Percentiles rank a stretch among this genome's conserved stretches.
These are phyloP conservation scores for Dendrobium catenatum DNA, from an alignment of 106 monocot species.

Conservation along the genomic window DNA sequence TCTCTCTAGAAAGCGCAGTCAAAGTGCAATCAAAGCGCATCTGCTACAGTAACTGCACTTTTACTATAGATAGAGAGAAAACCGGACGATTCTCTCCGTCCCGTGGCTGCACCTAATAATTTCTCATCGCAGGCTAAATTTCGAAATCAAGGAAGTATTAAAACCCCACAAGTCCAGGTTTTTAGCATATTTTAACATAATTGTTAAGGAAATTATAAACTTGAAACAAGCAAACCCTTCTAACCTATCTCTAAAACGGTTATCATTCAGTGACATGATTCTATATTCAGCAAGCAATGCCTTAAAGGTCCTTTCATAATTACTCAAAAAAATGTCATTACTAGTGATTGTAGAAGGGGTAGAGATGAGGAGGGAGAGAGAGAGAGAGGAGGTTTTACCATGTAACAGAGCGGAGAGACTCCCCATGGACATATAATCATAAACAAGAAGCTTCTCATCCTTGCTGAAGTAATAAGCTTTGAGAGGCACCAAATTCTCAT, in stretches of 20 bases:
- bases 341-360: not conserved
- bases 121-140: not conserved
- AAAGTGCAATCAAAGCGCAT: too few relatives aligned
- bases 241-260: not conserved
- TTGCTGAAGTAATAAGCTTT: constrained; percentile 23
- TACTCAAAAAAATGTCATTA: too few relatives aligned
- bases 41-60: too few relatives aligned
- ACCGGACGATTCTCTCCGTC: too few relatives aligned
- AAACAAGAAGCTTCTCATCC: constrained; percentile 26
- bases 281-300: not conserved
- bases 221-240: not conserved
- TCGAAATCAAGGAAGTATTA: not conserved
- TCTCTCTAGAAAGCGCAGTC: too few relatives aligned
- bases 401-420: constrained; percentile 21
- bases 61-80: too few relatives aligned
- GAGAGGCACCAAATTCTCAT: constrained; percentile 14
- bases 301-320: not conserved
- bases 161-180: not conserved
- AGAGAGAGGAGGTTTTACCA: constrained; percentile 1
- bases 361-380: not conserved
- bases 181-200: not conserved
- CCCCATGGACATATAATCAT: constrained; percentile 17
- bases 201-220: not conserved
- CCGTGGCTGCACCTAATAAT: too few relatives aligned
- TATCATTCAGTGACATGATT: not conserved